phyloP scores from a whole-genome alignment of 1,139 yeast species.

The Kodamaea alishanica region DNA sequence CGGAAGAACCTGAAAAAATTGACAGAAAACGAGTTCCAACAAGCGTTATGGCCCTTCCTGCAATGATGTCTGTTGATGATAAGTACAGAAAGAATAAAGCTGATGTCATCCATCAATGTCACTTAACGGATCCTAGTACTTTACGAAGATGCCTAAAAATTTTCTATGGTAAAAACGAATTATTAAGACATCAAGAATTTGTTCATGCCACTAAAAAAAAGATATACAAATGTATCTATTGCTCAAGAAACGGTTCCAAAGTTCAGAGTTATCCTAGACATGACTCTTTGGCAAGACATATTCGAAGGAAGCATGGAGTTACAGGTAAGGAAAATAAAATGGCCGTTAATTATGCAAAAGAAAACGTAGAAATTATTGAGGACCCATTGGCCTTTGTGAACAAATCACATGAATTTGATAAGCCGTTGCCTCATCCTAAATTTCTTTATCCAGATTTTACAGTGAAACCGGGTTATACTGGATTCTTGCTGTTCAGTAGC shows the following conservation, averaged over 20 bases:
- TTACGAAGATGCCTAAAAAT: constrained; percentile 36
- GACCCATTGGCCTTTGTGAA: constrained; percentile 20
- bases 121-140: constrained; percentile 34
- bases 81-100: constrained; percentile 23
- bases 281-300: constrained; percentile 46
- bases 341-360: constrained; percentile 49
- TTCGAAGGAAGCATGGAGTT: constrained; percentile 44
- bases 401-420: constrained; percentile 15
- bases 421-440: constrained; percentile 32
- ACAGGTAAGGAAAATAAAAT: constrained; percentile 46
- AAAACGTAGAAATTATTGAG: constrained; percentile 39
- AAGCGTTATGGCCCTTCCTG: constrained; percentile 6
- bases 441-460: constrained; percentile 30
- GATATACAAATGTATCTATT: constrained; percentile 43
- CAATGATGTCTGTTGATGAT: constrained; percentile 11
- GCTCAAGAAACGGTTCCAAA: constrained; percentile 35
- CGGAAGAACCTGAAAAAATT: constrained; percentile 5
- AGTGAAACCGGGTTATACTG: constrained; percentile 30
- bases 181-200: constrained; percentile 45
- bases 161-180: constrained; percentile 45
- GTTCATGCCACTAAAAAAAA: constrained; percentile 47
- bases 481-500: constrained; percentile 30
- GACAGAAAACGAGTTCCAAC: constrained; percentile 1
- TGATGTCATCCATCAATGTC: constrained; percentile 42
- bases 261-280: constrained; percentile 46